phyloP scores from a whole-genome alignment of 164 flowering plant species.

The Hamamelis virginiana region DNA sequence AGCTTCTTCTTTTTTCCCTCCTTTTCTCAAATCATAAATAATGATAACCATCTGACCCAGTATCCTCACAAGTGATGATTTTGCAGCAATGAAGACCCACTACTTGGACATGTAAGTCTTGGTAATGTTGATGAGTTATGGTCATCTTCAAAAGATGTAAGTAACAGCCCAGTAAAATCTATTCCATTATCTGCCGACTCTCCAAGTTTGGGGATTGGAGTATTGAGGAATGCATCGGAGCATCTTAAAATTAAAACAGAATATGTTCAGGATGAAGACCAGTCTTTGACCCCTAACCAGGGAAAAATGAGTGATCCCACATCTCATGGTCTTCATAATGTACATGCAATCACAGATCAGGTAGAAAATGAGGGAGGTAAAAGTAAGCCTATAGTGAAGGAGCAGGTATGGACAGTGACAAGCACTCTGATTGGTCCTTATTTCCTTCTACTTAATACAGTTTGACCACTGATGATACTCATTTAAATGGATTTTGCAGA shows the following conservation, averaged over 20 bases:
- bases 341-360: conserved; percentile 20
- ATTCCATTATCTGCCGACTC: conserved; percentile 36
- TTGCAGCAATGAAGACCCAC: conserved; percentile 71
- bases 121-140: conserved; percentile 62
- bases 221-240: conserved; percentile 21
- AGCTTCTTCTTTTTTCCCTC: too few species aligned
- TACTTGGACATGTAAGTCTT: conserved; percentile 52
- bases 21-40: neutral
- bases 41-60: conserved; percentile 41
- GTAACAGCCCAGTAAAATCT: conserved; percentile 36
- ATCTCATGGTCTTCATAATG: conserved; percentile 22
- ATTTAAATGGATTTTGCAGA: conserved; percentile 23
- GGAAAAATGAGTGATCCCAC: conserved; percentile 23
- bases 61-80: conserved; percentile 60
- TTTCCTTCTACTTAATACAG: neutral
- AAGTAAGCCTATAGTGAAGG: conserved; percentile 22
- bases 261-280: conserved; percentile 25
- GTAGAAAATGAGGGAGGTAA: conserved; percentile 28
- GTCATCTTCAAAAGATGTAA: conserved; percentile 61
- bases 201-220: conserved; percentile 29
- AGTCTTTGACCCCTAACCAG: conserved; percentile 23
- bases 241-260: conserved; percentile 34
- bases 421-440: neutral
- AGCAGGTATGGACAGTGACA: conserved; percentile 45
- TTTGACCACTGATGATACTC: neutral